Evolutionary conservation across 2,329 filamentous ascomycete genomes (phyloP).

Genomic region (Ceratocystiopsis brevicomis): DNA sequence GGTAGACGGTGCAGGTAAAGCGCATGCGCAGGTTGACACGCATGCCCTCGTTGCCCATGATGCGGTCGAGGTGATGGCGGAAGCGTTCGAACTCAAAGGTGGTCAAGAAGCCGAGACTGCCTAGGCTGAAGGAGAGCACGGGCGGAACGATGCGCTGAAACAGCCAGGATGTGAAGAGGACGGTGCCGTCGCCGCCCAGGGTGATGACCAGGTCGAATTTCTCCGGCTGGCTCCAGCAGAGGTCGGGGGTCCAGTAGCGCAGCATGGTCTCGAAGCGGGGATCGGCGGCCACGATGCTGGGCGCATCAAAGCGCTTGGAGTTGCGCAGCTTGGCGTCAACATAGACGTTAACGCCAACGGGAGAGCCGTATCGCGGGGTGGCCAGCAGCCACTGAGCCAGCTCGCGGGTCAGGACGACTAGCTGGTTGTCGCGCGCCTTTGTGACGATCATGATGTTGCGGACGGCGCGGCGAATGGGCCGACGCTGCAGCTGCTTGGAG

Average conservation of each 20-base stretch:
- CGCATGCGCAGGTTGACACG: constrained; percentile 95
- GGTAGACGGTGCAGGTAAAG: constrained; percentile 94
- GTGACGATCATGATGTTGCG: constrained; percentile 96
- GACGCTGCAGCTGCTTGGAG: constrained; percentile 80
- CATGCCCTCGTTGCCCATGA: constrained; percentile 94
- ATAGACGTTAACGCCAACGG: constrained; percentile 88
- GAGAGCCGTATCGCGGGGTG: constrained; percentile 74
- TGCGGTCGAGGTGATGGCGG: constrained; percentile 64
- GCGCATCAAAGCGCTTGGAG: constrained; percentile 72
- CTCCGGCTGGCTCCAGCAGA: constrained; percentile 86
- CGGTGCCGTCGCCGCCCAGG: constrained; percentile 70
- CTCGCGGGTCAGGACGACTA: constrained; percentile 78
- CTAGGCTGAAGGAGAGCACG: constrained; percentile 66
- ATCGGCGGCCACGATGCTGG: constrained; percentile 53
- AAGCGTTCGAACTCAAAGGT: constrained; percentile 78
- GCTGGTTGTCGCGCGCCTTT: constrained; percentile 85
- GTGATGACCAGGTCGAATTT: constrained; percentile 89
- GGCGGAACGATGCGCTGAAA: constrained; percentile 79
- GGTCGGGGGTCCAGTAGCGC: constrained; percentile 86
- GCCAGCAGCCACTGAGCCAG: constrained; percentile 72
- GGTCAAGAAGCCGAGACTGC: constrained; percentile 73
- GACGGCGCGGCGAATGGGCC: constrained; percentile 81
- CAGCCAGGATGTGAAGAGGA: constrained; percentile 79
- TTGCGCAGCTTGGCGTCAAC: constrained; percentile 88
- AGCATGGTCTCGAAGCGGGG: constrained; percentile 66